A percentile compares a stretch with the other conserved stretches of the same genome.
Conservation (phyloP, 2,329 filamentous ascomycete species). For the Amesomyces nigricolor region DNA sequence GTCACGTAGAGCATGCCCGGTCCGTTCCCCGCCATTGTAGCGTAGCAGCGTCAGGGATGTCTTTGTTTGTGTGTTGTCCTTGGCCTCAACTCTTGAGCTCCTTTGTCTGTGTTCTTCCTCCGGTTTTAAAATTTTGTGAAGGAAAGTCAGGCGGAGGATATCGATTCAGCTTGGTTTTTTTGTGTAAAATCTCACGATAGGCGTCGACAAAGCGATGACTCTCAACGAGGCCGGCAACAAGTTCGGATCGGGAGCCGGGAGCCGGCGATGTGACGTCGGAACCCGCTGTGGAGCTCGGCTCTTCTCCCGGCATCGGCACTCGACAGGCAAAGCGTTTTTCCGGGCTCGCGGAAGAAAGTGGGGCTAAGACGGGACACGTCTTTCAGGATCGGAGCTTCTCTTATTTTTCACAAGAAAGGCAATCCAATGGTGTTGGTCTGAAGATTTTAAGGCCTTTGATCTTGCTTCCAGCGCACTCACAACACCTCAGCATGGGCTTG, state of each 20-base stretch:
- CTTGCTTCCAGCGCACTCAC: too few relatives aligned
- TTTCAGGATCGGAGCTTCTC: not conserved
- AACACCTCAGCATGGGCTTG: too few relatives aligned
- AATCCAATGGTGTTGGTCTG: too few relatives aligned
- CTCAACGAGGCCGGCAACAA: not conserved
- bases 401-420: not conserved
- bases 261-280: slow-evolving; percentile 4
- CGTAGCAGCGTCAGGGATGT: not conserved
- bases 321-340: slow-evolving; percentile 21
- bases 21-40: slow-evolving; percentile 7
- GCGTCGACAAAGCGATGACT: not conserved
- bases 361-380: not conserved
- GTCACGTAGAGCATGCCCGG: slow-evolving; percentile 74
- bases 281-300: slow-evolving; percentile 19
- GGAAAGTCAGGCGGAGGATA: not conserved
- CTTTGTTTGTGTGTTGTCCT: too few relatives aligned
- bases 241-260: not conserved
- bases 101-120: not conserved
- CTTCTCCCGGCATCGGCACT: slow-evolving; percentile 18
- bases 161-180: too few relatives aligned
- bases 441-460: too few relatives aligned
- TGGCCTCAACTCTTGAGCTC: too few relatives aligned
- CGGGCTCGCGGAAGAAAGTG: not conserved
- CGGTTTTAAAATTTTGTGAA: not conserved
- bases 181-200: too few relatives aligned